Conservation (phyloP, 2,329 filamentous ascomycete genomes). For the Xylariales sp. region DNA sequence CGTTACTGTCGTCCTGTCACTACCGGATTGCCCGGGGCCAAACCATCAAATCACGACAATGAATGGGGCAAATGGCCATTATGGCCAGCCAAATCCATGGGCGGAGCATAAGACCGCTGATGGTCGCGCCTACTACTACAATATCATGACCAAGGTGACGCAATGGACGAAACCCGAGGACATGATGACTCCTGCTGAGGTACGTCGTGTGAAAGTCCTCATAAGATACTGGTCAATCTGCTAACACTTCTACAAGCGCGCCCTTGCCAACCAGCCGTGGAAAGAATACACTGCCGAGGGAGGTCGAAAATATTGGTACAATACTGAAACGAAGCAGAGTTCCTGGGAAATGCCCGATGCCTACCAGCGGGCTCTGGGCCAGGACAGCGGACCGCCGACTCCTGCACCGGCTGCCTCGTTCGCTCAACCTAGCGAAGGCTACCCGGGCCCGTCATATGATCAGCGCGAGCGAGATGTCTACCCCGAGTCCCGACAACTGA, state of each 20-base stretch:
- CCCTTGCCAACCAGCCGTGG: constrained; percentile 80
- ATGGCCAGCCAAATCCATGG: constrained; percentile 59
- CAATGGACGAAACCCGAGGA: constrained; percentile 94
- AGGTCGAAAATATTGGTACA: constrained; percentile 92
- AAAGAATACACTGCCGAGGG: constrained; percentile 85
- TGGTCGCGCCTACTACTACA: constrained; percentile 88
- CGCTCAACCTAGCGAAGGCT: constrained; percentile 33
- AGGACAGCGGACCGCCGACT: constrained; percentile 41
- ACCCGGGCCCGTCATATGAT: constrained; percentile 17
- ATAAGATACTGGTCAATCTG: too few relatives aligned
- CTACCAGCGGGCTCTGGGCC: constrained; percentile 70
- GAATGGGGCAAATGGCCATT: constrained; percentile 51
- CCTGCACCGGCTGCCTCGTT: constrained; percentile 41
- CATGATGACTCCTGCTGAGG: constrained; percentile 78
- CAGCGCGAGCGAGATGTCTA: constrained; percentile 34
- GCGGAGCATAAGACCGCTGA: constrained; percentile 77
- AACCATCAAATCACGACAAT: too few relatives aligned
- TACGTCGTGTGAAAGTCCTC: constrained; percentile 42
- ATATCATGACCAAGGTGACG: constrained; percentile 76
- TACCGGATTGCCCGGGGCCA: too few relatives aligned
- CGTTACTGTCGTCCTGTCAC: too few relatives aligned
- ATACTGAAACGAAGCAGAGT: constrained; percentile 85
- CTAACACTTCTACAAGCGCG: constrained; percentile 67
- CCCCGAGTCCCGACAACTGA: constrained; percentile 54
- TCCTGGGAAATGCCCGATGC: constrained; percentile 90